phyloP scores from a whole-genome alignment of 768 basidiomycete species.

The Hydnum rufescens region DNA sequence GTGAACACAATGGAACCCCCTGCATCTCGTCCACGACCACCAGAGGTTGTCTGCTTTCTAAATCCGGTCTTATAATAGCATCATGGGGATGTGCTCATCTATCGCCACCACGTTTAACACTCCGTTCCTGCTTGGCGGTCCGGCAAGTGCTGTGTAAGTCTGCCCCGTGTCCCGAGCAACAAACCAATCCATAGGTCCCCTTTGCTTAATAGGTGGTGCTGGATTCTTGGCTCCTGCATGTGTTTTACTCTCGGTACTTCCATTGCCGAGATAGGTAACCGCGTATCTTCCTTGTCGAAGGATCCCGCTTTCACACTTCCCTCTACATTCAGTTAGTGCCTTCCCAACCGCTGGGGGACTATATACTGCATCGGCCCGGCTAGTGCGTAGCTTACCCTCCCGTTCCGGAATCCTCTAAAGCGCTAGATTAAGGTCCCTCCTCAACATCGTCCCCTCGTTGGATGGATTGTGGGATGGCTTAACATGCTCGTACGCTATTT shows the following conservation, averaged over 20 bases:
- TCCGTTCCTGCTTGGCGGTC: not conserved
- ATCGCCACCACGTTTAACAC: constrained; percentile 7
- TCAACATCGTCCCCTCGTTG: constrained; percentile 9
- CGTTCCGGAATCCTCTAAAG: not conserved
- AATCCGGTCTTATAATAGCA: not conserved
- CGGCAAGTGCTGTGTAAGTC: not conserved
- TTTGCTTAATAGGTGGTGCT: constrained; percentile 6
- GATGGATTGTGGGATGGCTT: constrained; percentile 49
- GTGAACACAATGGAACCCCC: no score
- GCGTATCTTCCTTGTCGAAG: not conserved
- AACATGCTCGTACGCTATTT: constrained; percentile 43
- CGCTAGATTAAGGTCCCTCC: constrained; percentile 3
- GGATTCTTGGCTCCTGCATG: constrained; percentile 11
- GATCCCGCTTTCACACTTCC: not conserved
- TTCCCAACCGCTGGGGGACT: constrained; percentile 15
- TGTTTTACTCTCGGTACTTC: constrained; percentile 14
- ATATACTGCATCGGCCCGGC: constrained; percentile 12
- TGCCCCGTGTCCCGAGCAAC: not conserved
- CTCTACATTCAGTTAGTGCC: constrained; percentile 5
- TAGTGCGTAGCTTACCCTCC: not conserved
- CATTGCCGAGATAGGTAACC: constrained; percentile 14
- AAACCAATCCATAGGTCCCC: not conserved
- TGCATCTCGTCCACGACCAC: not conserved
- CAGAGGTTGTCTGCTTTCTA: not conserved
- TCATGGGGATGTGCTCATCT: constrained; percentile 11